A percentile compares a stretch with the other conserved stretches of the same genome.
Evolutionary conservation across 1,139 yeast species (phyloP).

Genomic region (Scheffersomyces lignicola): DNA sequence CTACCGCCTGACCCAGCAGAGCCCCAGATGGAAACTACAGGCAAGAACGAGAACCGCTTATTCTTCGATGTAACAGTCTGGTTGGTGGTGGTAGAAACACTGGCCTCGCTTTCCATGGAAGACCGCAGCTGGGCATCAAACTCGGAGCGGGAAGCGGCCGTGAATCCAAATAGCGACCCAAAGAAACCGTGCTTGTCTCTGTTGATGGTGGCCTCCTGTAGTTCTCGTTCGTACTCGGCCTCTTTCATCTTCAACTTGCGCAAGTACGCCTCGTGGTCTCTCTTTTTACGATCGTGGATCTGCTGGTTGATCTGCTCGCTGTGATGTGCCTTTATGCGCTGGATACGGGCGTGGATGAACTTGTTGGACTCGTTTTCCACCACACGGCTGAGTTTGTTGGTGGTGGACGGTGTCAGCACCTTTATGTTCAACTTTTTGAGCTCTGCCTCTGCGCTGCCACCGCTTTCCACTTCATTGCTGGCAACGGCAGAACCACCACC

Average conservation of each 20-base stretch:
- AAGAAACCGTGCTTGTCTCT: conserved; percentile 22
- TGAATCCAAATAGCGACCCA: conserved; percentile 28
- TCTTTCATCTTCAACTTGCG: conserved; percentile 38
- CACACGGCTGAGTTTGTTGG: conserved; percentile 25
- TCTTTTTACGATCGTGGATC: conserved; percentile 41
- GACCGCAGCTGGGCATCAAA: conserved; percentile 1
- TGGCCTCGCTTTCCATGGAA: conserved; percentile 3
- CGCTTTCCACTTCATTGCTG: conserved; percentile 6
- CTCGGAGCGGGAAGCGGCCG: conserved; percentile 7
- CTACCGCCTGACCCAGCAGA: neutral
- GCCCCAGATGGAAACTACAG: conserved; percentile 8
- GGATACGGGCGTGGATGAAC: conserved; percentile 42
- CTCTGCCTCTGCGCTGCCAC: conserved; percentile 7
- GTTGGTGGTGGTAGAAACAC: conserved; percentile 3
- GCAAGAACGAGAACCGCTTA: conserved; percentile 22
- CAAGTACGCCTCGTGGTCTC: conserved; percentile 42
- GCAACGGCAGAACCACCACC: too few species aligned
- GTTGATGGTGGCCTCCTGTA: conserved; percentile 17
- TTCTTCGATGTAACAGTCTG: conserved; percentile 4
- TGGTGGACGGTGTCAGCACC: conserved; percentile 19
- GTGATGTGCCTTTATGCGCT: conserved; percentile 40
- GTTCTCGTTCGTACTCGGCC: conserved; percentile 38
- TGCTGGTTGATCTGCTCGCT: conserved; percentile 38
- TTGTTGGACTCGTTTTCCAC: conserved; percentile 40
- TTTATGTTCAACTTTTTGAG: conserved; percentile 10